Evolutionary conservation across 1,139 yeast genomes (phyloP), one percentile per base, ranked within the genome.

Genomic region (Kodamaea anthophila): DNA sequence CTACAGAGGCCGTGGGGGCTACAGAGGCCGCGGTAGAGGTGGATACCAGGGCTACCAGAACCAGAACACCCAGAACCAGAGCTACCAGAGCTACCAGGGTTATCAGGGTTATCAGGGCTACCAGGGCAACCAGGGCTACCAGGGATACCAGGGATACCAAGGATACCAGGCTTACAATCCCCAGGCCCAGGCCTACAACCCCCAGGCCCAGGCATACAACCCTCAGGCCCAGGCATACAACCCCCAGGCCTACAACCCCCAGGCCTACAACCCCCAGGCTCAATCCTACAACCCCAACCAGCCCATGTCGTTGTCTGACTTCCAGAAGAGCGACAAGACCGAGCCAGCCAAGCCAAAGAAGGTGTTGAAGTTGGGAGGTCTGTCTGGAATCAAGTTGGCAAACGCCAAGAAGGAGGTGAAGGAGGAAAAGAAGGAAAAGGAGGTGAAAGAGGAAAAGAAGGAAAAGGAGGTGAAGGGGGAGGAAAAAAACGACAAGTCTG

Each of bases 221-320:
- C n/a, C n/a, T n/a, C 35, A 46, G 39, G 23, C 43, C 44, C 39
- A 43, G 37, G 36, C 53, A 45, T 35, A 38, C 35, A 15, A 53
- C 36, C 35, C 34, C 34, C 35, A 18, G 18, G 33, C 36, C 23
- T 16, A 47, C 31, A 9, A 6, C 18, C 18, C 18, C 9, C 50
- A 46, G 33, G 37, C 38, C 21, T 35, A 38, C 36, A 18, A 53
- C 36, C 37, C 35, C 32, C 36, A 19, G 18, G 34, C 36, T 24
- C 19, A 48, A 31, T 5, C 27, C 5, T 40, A 41, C 41, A 41
- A 41, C 42, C 43, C 63, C n/a, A n/a, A n/a, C n/a, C 65, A 62
- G 36, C 93, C 91, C 31, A 78, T 85, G 87, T 77, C 94, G 22
- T 69, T 87, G 47, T 94, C 87, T 35, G 95, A 87, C 50, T 86